A percentile compares a stretch with the other conserved stretches of the same genome.
Evolutionary conservation across 768 basidiomycete genomes (phyloP).

Genomic region (Sistotremastrum niveocremeum): DNA sequence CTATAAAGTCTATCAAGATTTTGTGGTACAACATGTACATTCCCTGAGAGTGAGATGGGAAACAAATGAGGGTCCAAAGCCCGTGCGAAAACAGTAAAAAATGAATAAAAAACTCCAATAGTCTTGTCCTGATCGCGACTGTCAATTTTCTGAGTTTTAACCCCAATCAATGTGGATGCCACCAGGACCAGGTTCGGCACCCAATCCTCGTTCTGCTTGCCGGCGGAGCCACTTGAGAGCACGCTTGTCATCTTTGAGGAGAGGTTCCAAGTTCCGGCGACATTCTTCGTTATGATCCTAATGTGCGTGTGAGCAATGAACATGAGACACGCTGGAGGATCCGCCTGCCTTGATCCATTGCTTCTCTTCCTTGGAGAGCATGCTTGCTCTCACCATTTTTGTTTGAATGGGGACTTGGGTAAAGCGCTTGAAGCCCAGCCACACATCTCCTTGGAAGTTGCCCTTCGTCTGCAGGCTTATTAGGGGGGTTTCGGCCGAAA

Average conservation of each 20-base stretch:
- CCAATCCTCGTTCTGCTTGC: conserved; percentile 64
- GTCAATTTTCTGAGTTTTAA: conserved; percentile 16
- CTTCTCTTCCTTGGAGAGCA: conserved; percentile 79
- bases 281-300: conserved; percentile 76
- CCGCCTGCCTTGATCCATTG: conserved; percentile 64
- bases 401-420: conserved; percentile 93
- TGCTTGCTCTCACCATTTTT: conserved; percentile 68
- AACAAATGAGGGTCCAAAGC: neutral
- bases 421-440: conserved; percentile 85
- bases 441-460: conserved; percentile 57
- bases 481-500: conserved; percentile 4
- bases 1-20: conserved; percentile 23
- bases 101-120: conserved; percentile 10
- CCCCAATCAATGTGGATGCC: conserved; percentile 75
- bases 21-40: neutral
- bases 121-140: too few species aligned
- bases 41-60: neutral
- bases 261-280: conserved; percentile 46
- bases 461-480: conserved; percentile 41
- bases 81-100: neutral
- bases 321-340: neutral
- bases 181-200: conserved; percentile 47
- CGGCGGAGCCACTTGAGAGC: conserved; percentile 71
- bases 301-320: neutral
- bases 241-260: conserved; percentile 64